Evolutionary conservation across 306 rosid genomes (phyloP), one percentile per base, ranked within the genome.

Genomic region (Begonia loranthoides): DNA sequence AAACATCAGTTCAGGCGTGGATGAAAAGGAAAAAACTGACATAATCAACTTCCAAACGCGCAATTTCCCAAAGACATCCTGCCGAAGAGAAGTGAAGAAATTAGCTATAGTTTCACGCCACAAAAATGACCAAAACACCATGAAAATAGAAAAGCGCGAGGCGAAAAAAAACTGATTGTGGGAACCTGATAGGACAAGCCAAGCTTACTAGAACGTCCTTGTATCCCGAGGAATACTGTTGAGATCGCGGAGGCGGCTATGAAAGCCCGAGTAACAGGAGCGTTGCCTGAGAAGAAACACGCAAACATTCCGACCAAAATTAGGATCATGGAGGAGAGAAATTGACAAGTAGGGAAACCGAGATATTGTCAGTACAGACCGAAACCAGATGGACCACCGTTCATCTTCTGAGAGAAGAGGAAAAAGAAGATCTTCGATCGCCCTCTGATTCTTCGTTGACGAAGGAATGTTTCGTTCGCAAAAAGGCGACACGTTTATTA

Each of bases 321-420:
- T 33, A 14, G 33, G 36, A 28, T 28, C 9, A 0, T 14, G 17
- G 9, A 34, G 2, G 36, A 38, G 33, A 45, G 49, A 28, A 15
- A 41, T 46, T 33, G 39, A 10, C 36, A 17, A 54, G 9, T 13
- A 21, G 41, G 5, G 55, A 38, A n/a, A 34, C 50, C 19, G 64
- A 57, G 59, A 56, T 38, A 11, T 8, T 15, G 10, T 52, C 40
- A 45, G 34, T 3, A 80, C 97, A 61, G 54, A 90, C 99, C 65
- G 77, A 92, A 92, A 73, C 99, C 99, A 64, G 99, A 86, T 14
- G 96, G 99, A 64, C 99, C 99, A 55, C 93, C 96, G 94, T 86
- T 86, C 96, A 92, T 92, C 81, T 73, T 83, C 74, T 52, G 72
- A 66, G 79, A 57, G 70, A 65, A 71, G 70, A 55, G 52, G 55